These are phyloP conservation scores for Mycena venus DNA, from an alignment of 768 basidiomycete species.

Conservation along the genomic window DNA sequence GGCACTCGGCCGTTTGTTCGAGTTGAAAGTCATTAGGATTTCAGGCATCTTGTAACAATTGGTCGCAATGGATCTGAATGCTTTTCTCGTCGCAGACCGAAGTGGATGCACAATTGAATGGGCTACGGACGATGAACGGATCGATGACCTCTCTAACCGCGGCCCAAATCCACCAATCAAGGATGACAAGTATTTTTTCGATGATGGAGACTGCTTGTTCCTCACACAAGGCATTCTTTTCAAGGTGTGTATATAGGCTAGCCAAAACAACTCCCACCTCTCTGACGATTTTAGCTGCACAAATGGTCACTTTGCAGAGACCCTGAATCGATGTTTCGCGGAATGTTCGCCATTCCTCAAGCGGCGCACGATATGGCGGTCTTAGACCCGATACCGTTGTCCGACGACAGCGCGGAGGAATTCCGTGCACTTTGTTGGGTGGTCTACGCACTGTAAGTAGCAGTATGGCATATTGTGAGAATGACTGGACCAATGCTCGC, in stretches of 20 bases:
- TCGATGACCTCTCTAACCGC: too few relatives aligned
- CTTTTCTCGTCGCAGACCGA: too few relatives aligned
- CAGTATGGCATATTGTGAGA: too few relatives aligned
- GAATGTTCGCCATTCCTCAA: neutral
- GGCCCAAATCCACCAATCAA: neutral
- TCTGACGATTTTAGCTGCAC: neutral
- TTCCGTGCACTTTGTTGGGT: conserved; percentile 7
- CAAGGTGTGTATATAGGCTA: neutral
- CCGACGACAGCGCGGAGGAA: neutral
- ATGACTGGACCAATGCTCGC: too few relatives aligned
- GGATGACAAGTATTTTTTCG: conserved; percentile 8
- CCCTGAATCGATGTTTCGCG: neutral
- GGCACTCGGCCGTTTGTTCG: too few relatives aligned
- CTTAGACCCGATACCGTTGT: neutral
- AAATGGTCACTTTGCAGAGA: neutral
- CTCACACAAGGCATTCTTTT: conserved; percentile 1
- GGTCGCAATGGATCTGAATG: too few relatives aligned
- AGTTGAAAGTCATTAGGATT: too few relatives aligned
- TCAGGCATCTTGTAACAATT: too few relatives aligned
- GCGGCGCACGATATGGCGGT: neutral
- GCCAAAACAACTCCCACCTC: neutral
- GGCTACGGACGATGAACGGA: too few relatives aligned
- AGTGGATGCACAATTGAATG: too few relatives aligned
- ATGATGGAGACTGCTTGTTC: conserved; percentile 15
- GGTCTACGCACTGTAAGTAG: neutral